Percentiles rank a stretch among this genome's conserved stretches.
Evolutionary conservation across 345 rosid species (phyloP).

Genomic region (Salix brachista): DNA sequence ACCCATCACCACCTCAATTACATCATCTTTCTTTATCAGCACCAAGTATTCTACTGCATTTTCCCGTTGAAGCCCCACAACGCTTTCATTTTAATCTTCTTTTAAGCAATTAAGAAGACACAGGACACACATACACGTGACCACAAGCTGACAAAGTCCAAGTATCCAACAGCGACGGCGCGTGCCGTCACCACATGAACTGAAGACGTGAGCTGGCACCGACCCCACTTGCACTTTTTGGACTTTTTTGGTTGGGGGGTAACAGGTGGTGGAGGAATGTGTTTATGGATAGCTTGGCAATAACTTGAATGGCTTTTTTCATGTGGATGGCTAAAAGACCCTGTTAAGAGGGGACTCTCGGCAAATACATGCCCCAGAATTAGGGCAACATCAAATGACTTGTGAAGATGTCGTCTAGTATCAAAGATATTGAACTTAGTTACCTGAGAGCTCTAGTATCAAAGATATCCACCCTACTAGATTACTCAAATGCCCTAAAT

Average conservation of each 20-base stretch:
- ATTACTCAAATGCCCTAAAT: not conserved
- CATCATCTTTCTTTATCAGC: too few species aligned
- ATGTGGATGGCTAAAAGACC: conserved; percentile 23
- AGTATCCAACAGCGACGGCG: not conserved
- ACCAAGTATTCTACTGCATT: not conserved
- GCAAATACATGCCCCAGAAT: not conserved
- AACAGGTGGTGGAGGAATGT: not conserved
- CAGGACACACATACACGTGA: not conserved
- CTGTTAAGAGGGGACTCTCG: not conserved
- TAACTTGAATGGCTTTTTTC: conserved; percentile 25
- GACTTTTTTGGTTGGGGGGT: not conserved
- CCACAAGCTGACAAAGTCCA: not conserved
- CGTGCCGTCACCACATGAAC: not conserved
- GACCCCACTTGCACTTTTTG: conserved; percentile 1
- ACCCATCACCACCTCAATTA: too few species aligned
- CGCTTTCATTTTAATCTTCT: not conserved
- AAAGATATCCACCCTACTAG: not conserved
- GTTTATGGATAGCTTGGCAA: not conserved
- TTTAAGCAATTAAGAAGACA: not conserved
- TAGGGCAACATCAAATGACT: not conserved
- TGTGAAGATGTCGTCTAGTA: not conserved
- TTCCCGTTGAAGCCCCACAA: not conserved
- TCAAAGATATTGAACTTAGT: not conserved
- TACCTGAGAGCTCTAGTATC: not conserved
- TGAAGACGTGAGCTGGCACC: not conserved